phyloP scores from a whole-genome alignment of 495 filamentous ascomycete species.

The Cladorrhinum samala region DNA sequence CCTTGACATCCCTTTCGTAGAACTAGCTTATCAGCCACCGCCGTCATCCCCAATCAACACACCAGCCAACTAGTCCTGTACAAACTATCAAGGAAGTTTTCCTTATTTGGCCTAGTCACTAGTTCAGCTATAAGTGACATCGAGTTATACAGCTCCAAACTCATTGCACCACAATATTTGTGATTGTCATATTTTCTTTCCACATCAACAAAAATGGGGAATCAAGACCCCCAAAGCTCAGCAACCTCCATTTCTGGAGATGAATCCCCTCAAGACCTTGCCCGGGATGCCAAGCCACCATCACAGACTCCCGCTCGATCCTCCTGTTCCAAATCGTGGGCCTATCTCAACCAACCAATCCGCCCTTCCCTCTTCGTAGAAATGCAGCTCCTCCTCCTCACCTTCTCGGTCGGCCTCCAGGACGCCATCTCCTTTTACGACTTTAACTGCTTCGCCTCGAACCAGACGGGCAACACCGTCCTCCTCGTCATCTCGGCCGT shows the following conservation, averaged over 20 bases:
- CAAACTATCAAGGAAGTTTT: too few species aligned
- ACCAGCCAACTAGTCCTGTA: too few species aligned
- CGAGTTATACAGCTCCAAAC: too few species aligned
- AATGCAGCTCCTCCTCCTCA: constrained; percentile 37
- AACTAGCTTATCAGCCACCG: too few species aligned
- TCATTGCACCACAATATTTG: too few species aligned
- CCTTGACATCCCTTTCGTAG: neutral
- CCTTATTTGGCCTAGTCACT: too few species aligned
- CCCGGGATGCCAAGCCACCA: neutral
- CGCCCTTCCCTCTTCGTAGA: constrained; percentile 33
- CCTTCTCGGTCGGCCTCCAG: constrained; percentile 38
- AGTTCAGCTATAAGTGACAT: too few species aligned
- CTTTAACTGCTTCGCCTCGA: constrained; percentile 59
- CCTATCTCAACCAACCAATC: constrained; percentile 33
- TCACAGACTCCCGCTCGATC: neutral
- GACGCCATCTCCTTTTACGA: constrained; percentile 57
- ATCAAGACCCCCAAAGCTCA: neutral
- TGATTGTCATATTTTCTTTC: too few species aligned
- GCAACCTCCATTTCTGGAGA: neutral
- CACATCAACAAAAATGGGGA: neutral
- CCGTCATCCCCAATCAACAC: neutral
- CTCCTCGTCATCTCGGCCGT: constrained; percentile 50
- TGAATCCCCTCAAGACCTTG: neutral
- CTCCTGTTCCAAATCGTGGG: constrained; percentile 23
- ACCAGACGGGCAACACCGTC: constrained; percentile 61